These are phyloP conservation scores for Ganoderma resinaceum DNA, from an alignment of 1,284 basidiomycete species.

Conservation along the genomic window DNA sequence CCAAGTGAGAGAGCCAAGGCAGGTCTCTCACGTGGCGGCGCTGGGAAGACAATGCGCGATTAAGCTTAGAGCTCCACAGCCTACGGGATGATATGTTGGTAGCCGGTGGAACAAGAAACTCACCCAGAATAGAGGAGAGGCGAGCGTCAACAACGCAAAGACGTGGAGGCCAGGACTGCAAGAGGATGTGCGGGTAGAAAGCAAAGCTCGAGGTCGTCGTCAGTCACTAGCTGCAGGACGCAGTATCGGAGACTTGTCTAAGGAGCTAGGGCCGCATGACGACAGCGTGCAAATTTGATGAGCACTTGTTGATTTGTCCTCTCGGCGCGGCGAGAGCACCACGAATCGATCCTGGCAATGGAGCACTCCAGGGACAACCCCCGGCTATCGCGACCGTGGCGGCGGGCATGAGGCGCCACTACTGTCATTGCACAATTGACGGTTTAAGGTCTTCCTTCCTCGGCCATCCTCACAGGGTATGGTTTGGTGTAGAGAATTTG, in stretches of 20 bases:
- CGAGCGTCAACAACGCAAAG: neutral
- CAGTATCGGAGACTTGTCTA: neutral
- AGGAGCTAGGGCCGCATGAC: neutral
- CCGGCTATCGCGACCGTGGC: neutral
- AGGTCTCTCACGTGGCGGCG: neutral
- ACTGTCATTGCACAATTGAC: neutral
- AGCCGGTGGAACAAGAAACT: neutral
- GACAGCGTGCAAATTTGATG: constrained; percentile 1
- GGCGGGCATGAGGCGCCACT: neutral
- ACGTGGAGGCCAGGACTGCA: neutral
- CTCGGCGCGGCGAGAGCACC: neutral
- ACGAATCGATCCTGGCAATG: neutral
- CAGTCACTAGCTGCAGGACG: no score
- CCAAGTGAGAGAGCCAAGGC: neutral
- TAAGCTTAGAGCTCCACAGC: neutral
- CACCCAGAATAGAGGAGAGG: neutral
- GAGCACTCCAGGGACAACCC: neutral
- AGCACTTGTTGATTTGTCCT: neutral
- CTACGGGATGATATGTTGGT: neutral
- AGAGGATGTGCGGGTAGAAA: neutral
- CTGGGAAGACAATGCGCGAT: neutral
- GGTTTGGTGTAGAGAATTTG: neutral
- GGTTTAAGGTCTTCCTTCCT: neutral
- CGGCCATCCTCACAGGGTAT: no score
- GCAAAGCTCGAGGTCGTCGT: neutral